Percentiles rank a stretch among this genome's conserved stretches.
phyloP scores from a whole-genome alignment of 2,329 filamentous ascomycete species.

The Sphaerulina vaccinii region DNA sequence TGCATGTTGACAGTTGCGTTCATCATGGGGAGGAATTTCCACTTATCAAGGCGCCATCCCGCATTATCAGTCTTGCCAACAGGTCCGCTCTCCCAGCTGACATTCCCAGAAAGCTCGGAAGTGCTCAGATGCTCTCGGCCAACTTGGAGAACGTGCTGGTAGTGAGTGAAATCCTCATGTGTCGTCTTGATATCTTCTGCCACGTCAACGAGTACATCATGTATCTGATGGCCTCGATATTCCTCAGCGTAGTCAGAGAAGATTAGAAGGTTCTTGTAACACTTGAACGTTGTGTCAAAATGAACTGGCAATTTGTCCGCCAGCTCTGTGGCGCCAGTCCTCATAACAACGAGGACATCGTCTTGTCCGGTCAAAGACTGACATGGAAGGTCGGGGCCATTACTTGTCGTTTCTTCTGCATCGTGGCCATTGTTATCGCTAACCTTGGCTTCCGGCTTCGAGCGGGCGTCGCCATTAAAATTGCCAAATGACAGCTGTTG shows the following conservation, averaged over 20 bases:
- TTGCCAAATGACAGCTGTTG: background rate
- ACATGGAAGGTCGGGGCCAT: constrained; percentile 21
- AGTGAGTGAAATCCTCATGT: constrained; percentile 40
- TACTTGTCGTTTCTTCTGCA: background rate
- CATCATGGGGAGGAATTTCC: constrained; percentile 54
- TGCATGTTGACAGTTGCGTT: constrained; percentile 34
- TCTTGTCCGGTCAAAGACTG: constrained; percentile 38
- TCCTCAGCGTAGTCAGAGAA: constrained; percentile 59
- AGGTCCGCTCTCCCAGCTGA: constrained; percentile 23
- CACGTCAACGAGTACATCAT: constrained; percentile 40
- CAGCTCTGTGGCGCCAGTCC: constrained; percentile 59
- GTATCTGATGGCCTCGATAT: constrained; percentile 45
- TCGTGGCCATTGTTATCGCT: background rate
- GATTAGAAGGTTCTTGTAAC: constrained; percentile 56
- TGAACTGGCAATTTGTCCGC: constrained; percentile 56
- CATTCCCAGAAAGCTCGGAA: constrained; percentile 29
- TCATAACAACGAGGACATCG: constrained; percentile 57
- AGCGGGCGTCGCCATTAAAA: background rate
- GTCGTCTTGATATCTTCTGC: constrained; percentile 31
- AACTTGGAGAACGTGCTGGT: constrained; percentile 36
- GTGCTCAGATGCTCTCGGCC: constrained; percentile 35
- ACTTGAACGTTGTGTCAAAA: constrained; percentile 55
- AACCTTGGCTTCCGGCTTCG: background rate
- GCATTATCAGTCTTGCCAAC: constrained; percentile 34
- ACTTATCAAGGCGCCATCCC: constrained; percentile 43